Base-by-base conservation (phyloP, 257 asterid genomes). In the Fraxinus excelsior region DNA sequence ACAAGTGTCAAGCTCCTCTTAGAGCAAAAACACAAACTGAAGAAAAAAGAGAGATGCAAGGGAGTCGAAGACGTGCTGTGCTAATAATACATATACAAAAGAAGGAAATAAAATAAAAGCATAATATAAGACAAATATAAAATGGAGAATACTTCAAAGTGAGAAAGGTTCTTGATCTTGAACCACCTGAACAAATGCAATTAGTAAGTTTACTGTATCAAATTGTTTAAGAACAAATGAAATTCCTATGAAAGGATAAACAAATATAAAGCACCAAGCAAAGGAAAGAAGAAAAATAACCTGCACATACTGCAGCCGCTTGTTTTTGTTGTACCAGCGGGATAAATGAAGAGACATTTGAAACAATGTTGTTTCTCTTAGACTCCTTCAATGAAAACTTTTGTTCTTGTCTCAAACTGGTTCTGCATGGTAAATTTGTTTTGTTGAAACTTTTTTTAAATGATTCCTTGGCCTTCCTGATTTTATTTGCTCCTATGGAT, bases 281-380 rank as follows among this genome's bases (percentile, higher is more conserved):
- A 60, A 44, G 66, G 11, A 79, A 65, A 38, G 42, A 76, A 69
- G 35, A 71, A 67, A 74, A 72, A 71, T 67, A 87, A 93, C 98
- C 97, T 86, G 89, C 78, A 79, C 96, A 91, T 37, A 80, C 73
- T 25, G 89, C 64, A 21, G 90, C 92, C 80, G 91, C 94, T 87
- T 90, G 94, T 79, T 87, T 94, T 71, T 90, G 91, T 83, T 88
- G 93, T 73, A 94, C 83, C 76, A 89, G 78, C 40, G 98, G 97
- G 80, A 94, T 80, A 87, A 94, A 92, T 79, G 97, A 94, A 82
- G 85, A 86, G 72, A 90, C 84, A 86, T 89, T 88, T 25, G 95
- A 90, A 74, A 94, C 88, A 82, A 94, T 92, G 85, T 94, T 92
- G 80, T 86, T 92, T 76, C 74, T 74, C 78, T 78, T 84, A 60